Percentiles rank a stretch among this genome's conserved stretches.
phyloP scores from a whole-genome alignment of 2,329 filamentous ascomycete species.

The Pseudogymnoascus sp. region DNA sequence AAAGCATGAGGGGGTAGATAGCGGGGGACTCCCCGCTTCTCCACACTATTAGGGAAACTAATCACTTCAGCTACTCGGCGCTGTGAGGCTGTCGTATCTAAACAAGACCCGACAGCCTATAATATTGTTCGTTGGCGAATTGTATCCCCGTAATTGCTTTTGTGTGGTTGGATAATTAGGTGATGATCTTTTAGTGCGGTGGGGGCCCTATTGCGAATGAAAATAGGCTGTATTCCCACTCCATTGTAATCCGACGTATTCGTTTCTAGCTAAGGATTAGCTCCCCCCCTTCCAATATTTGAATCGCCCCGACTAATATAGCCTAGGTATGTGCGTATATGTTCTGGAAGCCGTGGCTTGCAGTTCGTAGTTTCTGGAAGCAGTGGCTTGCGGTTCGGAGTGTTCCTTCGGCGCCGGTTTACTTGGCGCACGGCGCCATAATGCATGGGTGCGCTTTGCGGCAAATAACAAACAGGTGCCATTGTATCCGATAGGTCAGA shows the following conservation, averaged over 20 bases:
- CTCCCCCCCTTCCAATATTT: not conserved
- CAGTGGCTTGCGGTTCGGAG: too few species aligned
- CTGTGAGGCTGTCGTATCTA: not conserved
- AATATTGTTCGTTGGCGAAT: not conserved
- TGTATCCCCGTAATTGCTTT: not conserved
- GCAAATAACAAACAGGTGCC: too few species aligned
- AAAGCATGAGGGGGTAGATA: not conserved
- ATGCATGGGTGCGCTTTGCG: too few species aligned
- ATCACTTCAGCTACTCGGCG: not conserved
- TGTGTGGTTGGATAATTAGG: slow-evolving; percentile 1
- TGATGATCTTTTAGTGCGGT: not conserved
- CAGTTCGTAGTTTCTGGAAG: too few species aligned
- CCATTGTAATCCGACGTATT: not conserved
- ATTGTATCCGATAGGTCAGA: too few species aligned
- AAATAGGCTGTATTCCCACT: not conserved
- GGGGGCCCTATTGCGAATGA: not conserved
- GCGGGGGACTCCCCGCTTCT: not conserved
- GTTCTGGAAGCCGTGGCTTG: too few species aligned
- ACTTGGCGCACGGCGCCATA: too few species aligned
- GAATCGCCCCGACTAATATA: not conserved
- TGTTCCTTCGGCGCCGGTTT: too few species aligned
- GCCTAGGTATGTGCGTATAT: not conserved
- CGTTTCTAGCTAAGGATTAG: not conserved
- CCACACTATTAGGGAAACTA: not conserved
- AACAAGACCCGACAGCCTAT: not conserved